A percentile compares a stretch with the other conserved stretches of the same genome.
Evolutionary conservation across 495 filamentous ascomycete species (phyloP).

Genomic region (Aspergillus olivimuriae): DNA sequence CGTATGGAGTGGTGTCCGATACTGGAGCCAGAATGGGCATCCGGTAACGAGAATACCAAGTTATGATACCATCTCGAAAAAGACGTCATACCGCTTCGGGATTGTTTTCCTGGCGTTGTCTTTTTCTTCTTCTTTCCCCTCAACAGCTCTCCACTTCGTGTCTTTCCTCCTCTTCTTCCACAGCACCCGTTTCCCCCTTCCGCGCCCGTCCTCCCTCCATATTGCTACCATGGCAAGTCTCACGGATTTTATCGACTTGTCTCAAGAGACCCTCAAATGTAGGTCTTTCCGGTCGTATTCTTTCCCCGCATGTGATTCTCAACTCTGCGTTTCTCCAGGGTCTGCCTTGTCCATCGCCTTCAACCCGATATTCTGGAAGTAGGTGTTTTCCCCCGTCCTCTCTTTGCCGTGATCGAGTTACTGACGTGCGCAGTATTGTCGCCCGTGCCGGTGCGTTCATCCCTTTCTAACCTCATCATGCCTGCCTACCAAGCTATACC

Average conservation of each 20-base stretch:
- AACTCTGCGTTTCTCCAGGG: slow-evolving; percentile 24
- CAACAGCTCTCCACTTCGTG: slow-evolving; percentile 3
- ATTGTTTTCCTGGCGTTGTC: slow-evolving; percentile 2
- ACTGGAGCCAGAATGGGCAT: no score
- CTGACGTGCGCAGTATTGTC: slow-evolving; percentile 29
- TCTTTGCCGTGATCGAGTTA: no score
- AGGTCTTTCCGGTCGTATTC: slow-evolving; percentile 9
- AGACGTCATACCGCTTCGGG: slow-evolving; percentile 14
- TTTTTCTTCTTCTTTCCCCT: slow-evolving; percentile 5
- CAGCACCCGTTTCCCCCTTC: slow-evolving; percentile 6
- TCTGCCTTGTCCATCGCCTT: slow-evolving; percentile 46
- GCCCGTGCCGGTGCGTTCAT: slow-evolving; percentile 39
- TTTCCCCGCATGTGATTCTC: slow-evolving; percentile 31
- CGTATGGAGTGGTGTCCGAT: no score
- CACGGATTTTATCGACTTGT: slow-evolving; percentile 40
- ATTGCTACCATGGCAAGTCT: slow-evolving; percentile 29
- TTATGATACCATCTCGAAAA: no score
- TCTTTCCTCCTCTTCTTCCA: slow-evolving; percentile 4
- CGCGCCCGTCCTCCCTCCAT: not conserved
- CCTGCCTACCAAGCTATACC: not conserved
- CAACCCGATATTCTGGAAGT: slow-evolving; percentile 56
- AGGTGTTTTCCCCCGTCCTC: no score
- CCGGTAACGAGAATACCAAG: no score
- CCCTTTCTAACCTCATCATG: no score
- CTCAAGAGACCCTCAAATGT: slow-evolving; percentile 39